These are phyloP conservation scores for Ogataea nonfermentans DNA, from an alignment of 805 yeast genomes.

Conservation along the genomic window DNA sequence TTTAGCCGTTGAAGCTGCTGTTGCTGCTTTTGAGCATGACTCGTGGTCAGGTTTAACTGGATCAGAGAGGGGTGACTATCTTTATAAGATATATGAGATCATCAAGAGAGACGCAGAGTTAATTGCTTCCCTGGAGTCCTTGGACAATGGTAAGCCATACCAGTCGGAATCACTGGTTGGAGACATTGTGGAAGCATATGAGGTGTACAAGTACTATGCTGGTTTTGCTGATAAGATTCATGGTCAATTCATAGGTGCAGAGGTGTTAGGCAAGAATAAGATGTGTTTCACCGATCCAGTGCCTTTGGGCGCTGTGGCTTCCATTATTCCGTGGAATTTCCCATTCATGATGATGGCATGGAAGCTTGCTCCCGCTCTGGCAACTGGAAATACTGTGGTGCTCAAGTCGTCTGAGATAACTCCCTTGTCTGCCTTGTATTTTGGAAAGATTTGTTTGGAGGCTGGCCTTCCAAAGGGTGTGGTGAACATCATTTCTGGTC, in stretches of 20 bases:
- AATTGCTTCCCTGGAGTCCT: slow-evolving; percentile 53
- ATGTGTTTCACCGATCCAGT: slow-evolving; percentile 52
- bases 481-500: slow-evolving; percentile 68
- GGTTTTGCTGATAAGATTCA: slow-evolving; percentile 77
- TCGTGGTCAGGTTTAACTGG: slow-evolving; percentile 51
- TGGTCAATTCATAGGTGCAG: slow-evolving; percentile 53
- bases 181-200: slow-evolving; percentile 31
- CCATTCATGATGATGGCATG: slow-evolving; percentile 76
- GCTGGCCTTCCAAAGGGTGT: slow-evolving; percentile 79
- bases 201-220: slow-evolving; percentile 61
- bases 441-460: slow-evolving; percentile 59
- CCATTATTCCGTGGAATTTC: slow-evolving; percentile 82
- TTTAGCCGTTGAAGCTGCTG: slow-evolving; percentile 64
- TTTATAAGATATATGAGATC: slow-evolving; percentile 50
- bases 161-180: slow-evolving; percentile 44
- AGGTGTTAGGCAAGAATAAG: slow-evolving; percentile 39
- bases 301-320: slow-evolving; percentile 75
- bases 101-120: slow-evolving; percentile 49
- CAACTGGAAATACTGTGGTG: slow-evolving; percentile 71
- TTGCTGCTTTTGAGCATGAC: slow-evolving; percentile 49
- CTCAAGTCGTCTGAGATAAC: slow-evolving; percentile 75
- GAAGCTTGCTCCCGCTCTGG: slow-evolving; percentile 76
- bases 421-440: slow-evolving; percentile 67
- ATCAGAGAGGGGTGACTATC: slow-evolving; percentile 48
- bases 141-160: slow-evolving; percentile 58